Conservation (phyloP, 202 grass and related monocot species). For the Brachypodium distachyon region DNA sequence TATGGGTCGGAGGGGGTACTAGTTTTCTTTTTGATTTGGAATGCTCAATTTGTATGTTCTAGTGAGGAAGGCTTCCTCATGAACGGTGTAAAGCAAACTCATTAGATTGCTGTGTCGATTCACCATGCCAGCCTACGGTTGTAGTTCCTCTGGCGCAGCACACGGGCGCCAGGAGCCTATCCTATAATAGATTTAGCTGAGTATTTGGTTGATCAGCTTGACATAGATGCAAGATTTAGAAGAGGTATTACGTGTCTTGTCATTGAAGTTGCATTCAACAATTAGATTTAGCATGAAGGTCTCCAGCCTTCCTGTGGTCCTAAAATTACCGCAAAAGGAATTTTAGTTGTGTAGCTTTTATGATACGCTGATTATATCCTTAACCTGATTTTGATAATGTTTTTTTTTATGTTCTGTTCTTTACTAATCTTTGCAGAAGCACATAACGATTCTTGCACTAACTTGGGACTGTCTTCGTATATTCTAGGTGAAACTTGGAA, state of each 20-base stretch:
- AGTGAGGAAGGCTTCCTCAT: not conserved
- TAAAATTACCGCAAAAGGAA: not conserved
- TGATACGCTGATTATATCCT: not conserved
- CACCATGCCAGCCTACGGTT: not conserved
- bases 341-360: not conserved
- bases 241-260: no score
- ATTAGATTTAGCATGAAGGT: not conserved
- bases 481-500: conserved; percentile 89
- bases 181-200: not conserved
- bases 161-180: not conserved
- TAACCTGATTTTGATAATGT: not conserved
- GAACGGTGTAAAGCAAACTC: not conserved
- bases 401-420: not conserved
- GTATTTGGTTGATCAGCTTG: not conserved
- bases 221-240: not conserved
- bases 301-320: not conserved
- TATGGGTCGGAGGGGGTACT: no score
- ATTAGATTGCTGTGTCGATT: not conserved
- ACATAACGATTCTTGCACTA: not conserved
- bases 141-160: not conserved
- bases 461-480: conserved; percentile 5
- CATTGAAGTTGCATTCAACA: not conserved
- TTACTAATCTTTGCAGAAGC: not conserved
- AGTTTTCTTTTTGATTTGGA: not conserved
- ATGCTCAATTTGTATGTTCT: not conserved